A percentile compares a stretch with the other conserved stretches of the same genome.
These are phyloP conservation scores for Solanum chiquidenum DNA, from an alignment of 257 asterid species.

Conservation along the genomic window DNA sequence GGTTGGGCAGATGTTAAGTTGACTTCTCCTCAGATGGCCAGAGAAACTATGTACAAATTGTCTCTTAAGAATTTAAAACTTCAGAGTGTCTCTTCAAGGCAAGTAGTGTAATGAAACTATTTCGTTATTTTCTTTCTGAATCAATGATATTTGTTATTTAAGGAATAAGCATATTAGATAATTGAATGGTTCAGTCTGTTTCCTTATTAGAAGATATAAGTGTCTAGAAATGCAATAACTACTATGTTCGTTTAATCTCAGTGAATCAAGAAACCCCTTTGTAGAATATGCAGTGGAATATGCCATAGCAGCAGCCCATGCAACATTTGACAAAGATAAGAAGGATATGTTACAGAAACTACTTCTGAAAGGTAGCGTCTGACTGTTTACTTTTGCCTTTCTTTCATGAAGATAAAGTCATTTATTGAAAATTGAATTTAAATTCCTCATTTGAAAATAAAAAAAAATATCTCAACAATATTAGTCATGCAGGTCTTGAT, in stretches of 20 bases:
- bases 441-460: neutral
- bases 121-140: neutral
- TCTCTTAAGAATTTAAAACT: conserved; percentile 54
- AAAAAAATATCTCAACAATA: conserved; percentile 16
- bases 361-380: conserved; percentile 64
- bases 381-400: conserved; percentile 8
- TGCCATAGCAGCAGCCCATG: conserved; percentile 73
- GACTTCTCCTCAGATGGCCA: conserved; percentile 93
- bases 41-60: conserved; percentile 75
- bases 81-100: conserved; percentile 58
- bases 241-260: conserved; percentile 29
- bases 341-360: conserved; percentile 57
- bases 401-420: neutral
- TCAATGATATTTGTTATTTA: neutral
- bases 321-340: conserved; percentile 44
- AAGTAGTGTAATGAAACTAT: neutral
- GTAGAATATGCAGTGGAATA: conserved; percentile 87
- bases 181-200: neutral
- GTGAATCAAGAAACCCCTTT: conserved; percentile 82
- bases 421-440: neutral
- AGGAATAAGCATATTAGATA: neutral
- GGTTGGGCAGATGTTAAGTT: conserved; percentile 81
- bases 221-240: neutral
- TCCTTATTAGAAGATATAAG: neutral
- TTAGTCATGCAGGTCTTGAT: conserved; percentile 77